These are phyloP conservation scores for Citrus maxima DNA, from an alignment of 345 rosid genomes.

Conservation along the genomic window DNA sequence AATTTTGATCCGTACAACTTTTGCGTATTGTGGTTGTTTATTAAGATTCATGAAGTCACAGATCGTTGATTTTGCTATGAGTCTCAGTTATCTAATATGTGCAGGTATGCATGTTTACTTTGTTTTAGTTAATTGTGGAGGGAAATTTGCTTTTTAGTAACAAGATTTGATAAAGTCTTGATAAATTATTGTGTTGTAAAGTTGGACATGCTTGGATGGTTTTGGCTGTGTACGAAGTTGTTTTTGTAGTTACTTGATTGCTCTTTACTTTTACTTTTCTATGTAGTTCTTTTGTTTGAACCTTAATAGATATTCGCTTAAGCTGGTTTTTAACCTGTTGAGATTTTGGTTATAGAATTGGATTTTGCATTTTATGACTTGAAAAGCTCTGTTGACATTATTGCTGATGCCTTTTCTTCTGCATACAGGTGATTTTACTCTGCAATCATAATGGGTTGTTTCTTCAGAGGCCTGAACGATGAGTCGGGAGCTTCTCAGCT, in stretches of 20 bases:
- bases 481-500: conserved; percentile 44
- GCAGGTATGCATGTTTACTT: neutral
- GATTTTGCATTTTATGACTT: neutral
- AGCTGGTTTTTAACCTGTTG: neutral
- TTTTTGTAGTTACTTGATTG: neutral
- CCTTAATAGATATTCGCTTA: neutral
- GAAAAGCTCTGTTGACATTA: neutral
- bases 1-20: neutral
- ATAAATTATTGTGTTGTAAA: neutral
- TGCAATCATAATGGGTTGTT: conserved; percentile 45
- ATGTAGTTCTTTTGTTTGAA: neutral
- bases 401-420: neutral
- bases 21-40: neutral
- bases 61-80: neutral
- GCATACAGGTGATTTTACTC: conserved; percentile 30
- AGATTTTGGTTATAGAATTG: neutral
- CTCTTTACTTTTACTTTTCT: neutral
- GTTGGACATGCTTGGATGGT: neutral
- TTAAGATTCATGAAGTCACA: neutral
- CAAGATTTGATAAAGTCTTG: neutral
- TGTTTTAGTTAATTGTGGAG: neutral
- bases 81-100: neutral
- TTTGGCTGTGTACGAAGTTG: neutral
- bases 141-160: neutral
- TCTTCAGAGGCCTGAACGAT: conserved; percentile 52